Conservation (phyloP, 371 early-diverging fungal species). For the Coemansia sp. region DNA sequence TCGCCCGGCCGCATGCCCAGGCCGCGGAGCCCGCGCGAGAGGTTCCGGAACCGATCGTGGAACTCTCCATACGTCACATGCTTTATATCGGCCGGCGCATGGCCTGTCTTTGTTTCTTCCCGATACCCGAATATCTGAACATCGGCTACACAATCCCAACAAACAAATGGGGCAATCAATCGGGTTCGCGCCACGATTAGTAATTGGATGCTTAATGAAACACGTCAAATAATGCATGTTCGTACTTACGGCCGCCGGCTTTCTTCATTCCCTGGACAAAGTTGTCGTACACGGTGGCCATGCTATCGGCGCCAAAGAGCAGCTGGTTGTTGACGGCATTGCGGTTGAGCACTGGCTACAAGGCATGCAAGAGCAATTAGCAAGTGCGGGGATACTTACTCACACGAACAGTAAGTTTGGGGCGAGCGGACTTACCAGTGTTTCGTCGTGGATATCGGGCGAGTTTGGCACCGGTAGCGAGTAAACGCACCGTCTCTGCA, state of each 20-base stretch:
- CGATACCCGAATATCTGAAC: slow-evolving; percentile 42
- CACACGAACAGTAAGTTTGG: background rate
- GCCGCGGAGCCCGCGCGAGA: slow-evolving; percentile 43
- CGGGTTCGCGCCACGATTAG: background rate
- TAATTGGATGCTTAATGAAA: background rate
- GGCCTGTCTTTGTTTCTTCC: slow-evolving; percentile 54
- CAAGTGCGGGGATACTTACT: background rate
- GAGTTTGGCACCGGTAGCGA: slow-evolving; percentile 43
- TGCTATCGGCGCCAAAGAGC: slow-evolving; percentile 38
- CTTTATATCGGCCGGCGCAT: slow-evolving; percentile 53
- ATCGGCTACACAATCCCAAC: slow-evolving; percentile 13
- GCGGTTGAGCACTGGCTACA: slow-evolving; percentile 48
- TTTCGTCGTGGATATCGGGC: slow-evolving; percentile 40
- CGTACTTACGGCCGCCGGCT: slow-evolving; percentile 44
- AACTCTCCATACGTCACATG: slow-evolving; percentile 78
- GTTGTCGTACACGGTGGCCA: slow-evolving; percentile 44
- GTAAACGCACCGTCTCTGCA: slow-evolving; percentile 36
- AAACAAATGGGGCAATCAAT: slow-evolving; percentile 1
- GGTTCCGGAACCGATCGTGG: slow-evolving; percentile 54
- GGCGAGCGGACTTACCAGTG: slow-evolving; percentile 28
- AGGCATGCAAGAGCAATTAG: background rate
- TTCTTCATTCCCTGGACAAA: slow-evolving; percentile 39
- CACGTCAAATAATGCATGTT: background rate
- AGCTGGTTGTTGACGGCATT: slow-evolving; percentile 39
- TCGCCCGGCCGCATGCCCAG: slow-evolving; percentile 46